Evolutionary conservation across 768 basidiomycete species (phyloP), one percentile per base, ranked within the genome.

Genomic region (Hericium alpestre): DNA sequence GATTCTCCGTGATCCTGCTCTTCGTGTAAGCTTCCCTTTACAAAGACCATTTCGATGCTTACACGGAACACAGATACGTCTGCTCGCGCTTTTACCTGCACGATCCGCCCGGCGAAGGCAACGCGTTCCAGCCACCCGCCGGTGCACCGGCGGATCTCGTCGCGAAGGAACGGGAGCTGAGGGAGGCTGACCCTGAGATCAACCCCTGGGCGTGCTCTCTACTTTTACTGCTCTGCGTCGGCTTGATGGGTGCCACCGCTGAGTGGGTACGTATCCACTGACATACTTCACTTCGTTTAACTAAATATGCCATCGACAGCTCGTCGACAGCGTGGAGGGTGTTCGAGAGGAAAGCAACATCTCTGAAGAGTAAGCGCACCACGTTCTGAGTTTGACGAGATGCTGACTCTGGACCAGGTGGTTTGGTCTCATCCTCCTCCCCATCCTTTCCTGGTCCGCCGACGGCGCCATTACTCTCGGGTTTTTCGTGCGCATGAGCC

Each of bases 391-490:
- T 55, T 56, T 40, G 40, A 52, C 48, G 51, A 22, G 22, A 3
- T 11, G 32, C 32, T 25, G 11, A 5, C 38, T 10, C 20, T 38
- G 52, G 18, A 32, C 18, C 49, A 85, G 83, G 63, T 87, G 82
- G 82, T 87, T 89, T 64, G 87, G 87, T 16, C 69, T 90, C 58
- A 73, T 88, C 49, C 72, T 90, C 9, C 76, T 90, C 2, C 87
- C 87, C 0, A 69, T 88, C 53, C 78, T 87, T 8, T 87, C 87
- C 3, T 90, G 84, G 70, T 79, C 83, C 4, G 86, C 83, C 3
- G 85, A 89, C 66, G 87, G 82, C 41, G 70, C 78, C 16, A 73
- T 88, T 37, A 79, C 84, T 0, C 68, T 81, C 25, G 71, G 77
- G 15, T 84, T 78, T 67, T 86, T 84, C 68, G 27, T 79, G 27